A percentile compares a stretch with the other conserved stretches of the same genome.
Conservation (phyloP, 306 rosid genomes). For the Alnus glutinosa region DNA sequence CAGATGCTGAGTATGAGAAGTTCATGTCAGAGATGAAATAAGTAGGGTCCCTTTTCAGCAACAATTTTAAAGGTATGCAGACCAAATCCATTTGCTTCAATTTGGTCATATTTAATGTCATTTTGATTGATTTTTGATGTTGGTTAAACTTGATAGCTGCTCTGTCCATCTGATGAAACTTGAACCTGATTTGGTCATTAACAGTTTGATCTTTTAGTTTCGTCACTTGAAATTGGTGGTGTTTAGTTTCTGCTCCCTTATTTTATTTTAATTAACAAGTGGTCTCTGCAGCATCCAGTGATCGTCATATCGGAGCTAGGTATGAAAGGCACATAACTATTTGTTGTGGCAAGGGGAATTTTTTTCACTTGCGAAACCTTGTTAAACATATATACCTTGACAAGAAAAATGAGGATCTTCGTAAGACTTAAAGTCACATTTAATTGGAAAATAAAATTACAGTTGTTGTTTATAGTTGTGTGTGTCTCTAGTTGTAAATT, state of each 20-base stretch:
- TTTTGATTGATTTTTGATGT: not conserved
- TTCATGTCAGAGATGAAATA: conserved; percentile 99
- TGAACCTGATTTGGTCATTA: conserved; percentile 2
- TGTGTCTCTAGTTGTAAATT: not conserved
- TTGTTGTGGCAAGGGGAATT: not conserved
- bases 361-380: not conserved
- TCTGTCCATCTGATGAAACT: conserved; percentile 16
- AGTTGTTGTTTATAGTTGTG: not conserved
- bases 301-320: not conserved
- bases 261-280: conserved; percentile 3
- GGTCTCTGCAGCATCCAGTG: conserved; percentile 15
- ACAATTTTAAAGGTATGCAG: conserved; percentile 16
- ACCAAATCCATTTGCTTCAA: conserved; percentile 13
- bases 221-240: not conserved
- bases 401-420: not conserved
- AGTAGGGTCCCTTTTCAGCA: conserved; percentile 27
- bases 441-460: not conserved
- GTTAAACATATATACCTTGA: not conserved
- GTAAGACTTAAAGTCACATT: not conserved
- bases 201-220: not conserved
- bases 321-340: not conserved
- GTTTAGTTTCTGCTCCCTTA: conserved; percentile 13
- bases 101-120: not conserved
- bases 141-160: conserved; percentile 14
- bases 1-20: conserved; percentile 92